These are phyloP conservation scores for Rhizopogon salebrosus DNA, from an alignment of 768 basidiomycete species.

Conservation along the genomic window DNA sequence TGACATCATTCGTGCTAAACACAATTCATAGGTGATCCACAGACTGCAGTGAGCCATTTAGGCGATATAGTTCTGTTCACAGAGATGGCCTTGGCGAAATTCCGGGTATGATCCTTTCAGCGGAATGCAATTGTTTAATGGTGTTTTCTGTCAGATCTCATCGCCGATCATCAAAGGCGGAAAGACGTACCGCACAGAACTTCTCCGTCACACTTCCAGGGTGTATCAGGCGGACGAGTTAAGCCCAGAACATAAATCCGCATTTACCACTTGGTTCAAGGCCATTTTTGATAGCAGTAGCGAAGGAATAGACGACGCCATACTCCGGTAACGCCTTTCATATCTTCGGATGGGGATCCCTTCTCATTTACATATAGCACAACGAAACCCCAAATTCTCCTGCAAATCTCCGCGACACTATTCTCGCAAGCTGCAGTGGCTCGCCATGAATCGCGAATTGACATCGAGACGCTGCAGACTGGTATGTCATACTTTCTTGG, in stretches of 20 bases:
- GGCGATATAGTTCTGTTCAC: conserved; percentile 76
- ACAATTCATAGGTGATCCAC: conserved; percentile 62
- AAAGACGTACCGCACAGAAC: conserved; percentile 43
- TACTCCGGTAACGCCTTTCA: conserved; percentile 43
- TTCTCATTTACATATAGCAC: conserved; percentile 39
- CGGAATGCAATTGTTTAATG: not conserved
- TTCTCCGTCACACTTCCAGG: conserved; percentile 44
- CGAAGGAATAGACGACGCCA: conserved; percentile 82
- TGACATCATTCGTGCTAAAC: not conserved
- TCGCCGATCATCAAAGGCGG: conserved; percentile 40
- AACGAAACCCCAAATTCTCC: conserved; percentile 62
- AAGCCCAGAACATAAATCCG: conserved; percentile 35
- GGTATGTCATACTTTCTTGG: conserved; percentile 76
- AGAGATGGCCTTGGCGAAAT: conserved; percentile 61
- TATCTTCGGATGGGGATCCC: not conserved
- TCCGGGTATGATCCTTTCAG: conserved; percentile 40
- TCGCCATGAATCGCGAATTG: conserved; percentile 48
- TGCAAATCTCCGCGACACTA: conserved; percentile 63
- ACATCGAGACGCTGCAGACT: conserved; percentile 62
- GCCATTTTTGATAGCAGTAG: conserved; percentile 71
- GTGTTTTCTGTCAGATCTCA: conserved; percentile 39
- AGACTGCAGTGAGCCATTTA: conserved; percentile 72
- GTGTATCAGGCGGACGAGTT: conserved; percentile 37
- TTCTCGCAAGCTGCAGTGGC: conserved; percentile 57
- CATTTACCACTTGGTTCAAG: conserved; percentile 63